Evolutionary conservation across 164 flowering plant genomes (phyloP).

Genomic region (Taxillus chinensis): DNA sequence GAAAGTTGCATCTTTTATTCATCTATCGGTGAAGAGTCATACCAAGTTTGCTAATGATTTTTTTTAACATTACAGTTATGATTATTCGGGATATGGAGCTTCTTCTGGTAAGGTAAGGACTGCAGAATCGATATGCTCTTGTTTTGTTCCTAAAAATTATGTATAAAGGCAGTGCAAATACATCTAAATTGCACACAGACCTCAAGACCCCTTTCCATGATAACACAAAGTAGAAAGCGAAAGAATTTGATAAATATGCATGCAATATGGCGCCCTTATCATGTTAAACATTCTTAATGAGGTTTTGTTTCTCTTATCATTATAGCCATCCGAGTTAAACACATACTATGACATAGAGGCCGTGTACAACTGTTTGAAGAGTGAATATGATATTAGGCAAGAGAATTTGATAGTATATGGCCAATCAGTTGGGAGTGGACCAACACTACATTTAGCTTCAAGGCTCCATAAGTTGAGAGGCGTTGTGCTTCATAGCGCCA

Average conservation of each 20-base stretch:
- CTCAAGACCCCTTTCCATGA: too few relatives aligned
- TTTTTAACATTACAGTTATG: constrained; percentile 47
- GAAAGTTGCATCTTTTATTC: too few relatives aligned
- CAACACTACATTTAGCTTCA: constrained; percentile 78
- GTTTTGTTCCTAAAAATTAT: too few relatives aligned
- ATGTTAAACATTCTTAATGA: neutral
- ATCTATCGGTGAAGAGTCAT: too few relatives aligned
- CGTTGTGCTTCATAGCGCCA: constrained; percentile 88
- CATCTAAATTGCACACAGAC: too few relatives aligned
- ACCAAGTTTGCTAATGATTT: constrained; percentile 3
- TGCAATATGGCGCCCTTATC: too few relatives aligned
- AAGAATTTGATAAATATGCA: too few relatives aligned
- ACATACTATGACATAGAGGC: constrained; percentile 93
- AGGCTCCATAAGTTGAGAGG: constrained; percentile 53
- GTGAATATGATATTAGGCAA: constrained; percentile 58
- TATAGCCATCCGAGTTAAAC: constrained; percentile 79
- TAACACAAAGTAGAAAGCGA: too few relatives aligned
- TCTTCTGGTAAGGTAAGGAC: constrained; percentile 85
- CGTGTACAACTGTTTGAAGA: constrained; percentile 77
- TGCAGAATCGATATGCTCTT: neutral
- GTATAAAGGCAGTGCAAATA: too few relatives aligned
- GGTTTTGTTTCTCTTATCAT: neutral
- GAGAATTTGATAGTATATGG: constrained; percentile 86
- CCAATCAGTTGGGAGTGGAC: constrained; percentile 96
- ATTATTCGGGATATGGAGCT: constrained; percentile 93